Base-by-base conservation (phyloP, 148 eudicot genomes). In the Rhododendron molle region DNA sequence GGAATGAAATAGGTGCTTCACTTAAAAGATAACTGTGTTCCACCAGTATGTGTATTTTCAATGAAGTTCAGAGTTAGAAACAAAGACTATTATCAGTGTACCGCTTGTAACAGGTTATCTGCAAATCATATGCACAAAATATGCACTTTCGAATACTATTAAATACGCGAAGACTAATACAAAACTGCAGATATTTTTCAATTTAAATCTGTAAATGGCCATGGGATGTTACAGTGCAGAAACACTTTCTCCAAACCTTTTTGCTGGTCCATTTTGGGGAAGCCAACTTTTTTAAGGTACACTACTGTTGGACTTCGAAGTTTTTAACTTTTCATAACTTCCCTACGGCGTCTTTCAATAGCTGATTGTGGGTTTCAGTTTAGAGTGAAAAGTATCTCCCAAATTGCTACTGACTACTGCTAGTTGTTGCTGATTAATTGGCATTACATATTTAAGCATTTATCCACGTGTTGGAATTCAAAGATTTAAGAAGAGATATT, bases 51-150 rank as follows among this genome's bases (percentile, higher is more conserved):
- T 78, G 81, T 13, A 78, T 78, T 43, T 44, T 46, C 76, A 54
- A 32, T 3, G 67, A 71, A 30, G 30, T 71, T 30, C 40, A 71
- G 76, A 13, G 20, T 71, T 20, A 13, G 12, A 18, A 50, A 49
- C 82, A 32, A 46, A 18, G 40, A 60, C 16, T 32, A 65, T n/a
- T 30, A 78, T 85, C 52, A 20, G 62, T 46, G 46, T 2, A 46
- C 6, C 40, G 18, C 34, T 78, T 43, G n/a, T 32, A 30, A 15
- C 12, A 28, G 65, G 83, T 49, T 21, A 49, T 65, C 62, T n/a
- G 76, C 49, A n/a, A 36, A 54, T 49, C 81, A 69, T 36, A 67
- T 79, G 47, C 83, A 85, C 65, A 47, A 47, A 32, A 85, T 54
- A 80, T 46, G 60, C 14, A 62, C 71, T 81, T 49, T 12, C 15